Evolutionary conservation across 352 stramenopile genomes (phyloP), one percentile per base, ranked within the genome.

Genomic region (Phytophthora hibernalis): DNA sequence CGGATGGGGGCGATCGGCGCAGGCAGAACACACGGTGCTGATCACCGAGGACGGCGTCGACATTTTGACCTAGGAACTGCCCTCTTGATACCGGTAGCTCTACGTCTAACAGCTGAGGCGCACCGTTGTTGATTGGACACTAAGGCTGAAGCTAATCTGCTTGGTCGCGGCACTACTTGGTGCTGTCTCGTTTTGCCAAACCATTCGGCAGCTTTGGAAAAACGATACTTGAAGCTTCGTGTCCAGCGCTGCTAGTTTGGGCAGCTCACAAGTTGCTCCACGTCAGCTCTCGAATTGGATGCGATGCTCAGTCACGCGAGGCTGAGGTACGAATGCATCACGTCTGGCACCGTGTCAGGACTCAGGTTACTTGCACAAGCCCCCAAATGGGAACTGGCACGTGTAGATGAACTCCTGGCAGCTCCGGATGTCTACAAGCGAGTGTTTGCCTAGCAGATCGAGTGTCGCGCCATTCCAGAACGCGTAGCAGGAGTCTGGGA

Each of bases 11-110:
- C n/a, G n/a, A n/a, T n/a, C n/a, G n/a, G 97, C 96, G 20, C 97
- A 99, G 71, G 98, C 98, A 56, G 97, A 99, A 70, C 97, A 99
- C 80, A 99, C 97, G n/a, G 82, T 99, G 15, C 76, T 99, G 12
- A 93, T 99, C 54, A 99, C 96, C 4, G 83, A 97, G 24, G 83
- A 98, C 53, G 97, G 97, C 38, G 91, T 97, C 3, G 95, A 99
- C 55, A 92, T 98, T 24, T 72, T 99, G 44, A 99, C 97, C n/a
- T 93, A 81, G 62, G 24, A 51, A 18, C 26, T 31, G 26, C 26
- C 9, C 26, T 2, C 26, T 31, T 38, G 31, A 45, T 44, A 24
- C 22, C n/a, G n/a, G n/a, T n/a, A n/a, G n/a, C n/a, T 22, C 22
- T 37, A 63, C 21, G 45, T 38, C 51, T 71, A 68, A 59, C 37